Conservation (phyloP, 1,284 basidiomycete genomes). For the Naganishia albida region DNA sequence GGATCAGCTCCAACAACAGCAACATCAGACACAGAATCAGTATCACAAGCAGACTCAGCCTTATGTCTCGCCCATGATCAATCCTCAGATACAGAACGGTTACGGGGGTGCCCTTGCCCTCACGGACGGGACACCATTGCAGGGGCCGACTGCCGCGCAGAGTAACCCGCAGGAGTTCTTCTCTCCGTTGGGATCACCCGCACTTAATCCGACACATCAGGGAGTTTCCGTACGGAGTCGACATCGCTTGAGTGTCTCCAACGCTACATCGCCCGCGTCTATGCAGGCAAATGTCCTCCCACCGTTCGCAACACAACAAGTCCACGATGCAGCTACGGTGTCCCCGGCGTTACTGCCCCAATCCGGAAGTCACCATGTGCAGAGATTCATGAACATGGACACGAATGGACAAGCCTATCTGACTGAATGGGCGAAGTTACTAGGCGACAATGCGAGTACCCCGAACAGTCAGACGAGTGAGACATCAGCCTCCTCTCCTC, state of each 20-base stretch:
- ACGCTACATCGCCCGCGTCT: slow-evolving; percentile 39
- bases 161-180: slow-evolving; percentile 55
- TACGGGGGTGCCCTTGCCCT: slow-evolving; percentile 6
- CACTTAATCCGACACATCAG: slow-evolving; percentile 55
- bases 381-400: slow-evolving; percentile 36
- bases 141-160: slow-evolving; percentile 33
- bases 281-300: slow-evolving; percentile 38
- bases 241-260: slow-evolving; percentile 34
- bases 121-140: slow-evolving; percentile 3
- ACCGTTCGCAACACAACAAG: slow-evolving; percentile 42
- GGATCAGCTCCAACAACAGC: slow-evolving; percentile 46
- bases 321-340: slow-evolving; percentile 44
- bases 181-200: slow-evolving; percentile 62
- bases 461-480: slow-evolving; percentile 30
- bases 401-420: slow-evolving; percentile 46
- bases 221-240: not conserved
- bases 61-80: slow-evolving; percentile 32
- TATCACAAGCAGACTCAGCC: slow-evolving; percentile 39
- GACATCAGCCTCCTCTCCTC: slow-evolving; percentile 26
- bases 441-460: slow-evolving; percentile 10
- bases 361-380: slow-evolving; percentile 4
- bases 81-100: slow-evolving; percentile 11
- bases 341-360: slow-evolving; percentile 50
- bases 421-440: slow-evolving; percentile 22
- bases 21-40: slow-evolving; percentile 44